Percentiles rank a stretch among this genome's conserved stretches.
These are phyloP conservation scores for Periconia sp. DNA, from an alignment of 2,329 filamentous ascomycete species.

Conservation along the genomic window DNA sequence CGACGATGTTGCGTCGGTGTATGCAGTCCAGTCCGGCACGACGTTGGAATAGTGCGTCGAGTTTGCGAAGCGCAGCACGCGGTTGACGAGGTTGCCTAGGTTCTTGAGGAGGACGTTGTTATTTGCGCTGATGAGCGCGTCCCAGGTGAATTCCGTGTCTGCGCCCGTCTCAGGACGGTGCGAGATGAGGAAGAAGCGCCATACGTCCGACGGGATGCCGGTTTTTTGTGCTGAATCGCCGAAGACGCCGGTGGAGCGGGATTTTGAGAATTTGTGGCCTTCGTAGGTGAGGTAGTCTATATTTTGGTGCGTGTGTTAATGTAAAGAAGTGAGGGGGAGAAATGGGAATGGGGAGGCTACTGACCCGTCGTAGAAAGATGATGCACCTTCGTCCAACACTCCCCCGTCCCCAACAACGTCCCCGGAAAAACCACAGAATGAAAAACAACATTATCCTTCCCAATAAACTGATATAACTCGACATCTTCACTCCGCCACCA, in stretches of 20 bases:
- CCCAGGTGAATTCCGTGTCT: constrained; percentile 87
- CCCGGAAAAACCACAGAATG: constrained; percentile 85
- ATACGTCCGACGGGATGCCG: constrained; percentile 76
- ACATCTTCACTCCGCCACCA: constrained; percentile 90
- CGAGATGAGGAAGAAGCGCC: constrained; percentile 82
- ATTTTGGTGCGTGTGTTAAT: not conserved
- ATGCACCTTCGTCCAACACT: constrained; percentile 82
- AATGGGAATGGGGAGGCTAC: too few relatives aligned
- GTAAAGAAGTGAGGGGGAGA: too few relatives aligned
- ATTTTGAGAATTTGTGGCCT: constrained; percentile 84
- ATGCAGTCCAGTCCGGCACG: constrained; percentile 63
- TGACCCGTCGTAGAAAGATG: constrained; percentile 71
- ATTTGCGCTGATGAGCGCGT: constrained; percentile 73
- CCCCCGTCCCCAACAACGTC: constrained; percentile 74
- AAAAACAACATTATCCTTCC: constrained; percentile 80
- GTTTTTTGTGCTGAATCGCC: constrained; percentile 82
- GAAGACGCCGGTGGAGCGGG: constrained; percentile 80
- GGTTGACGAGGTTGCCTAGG: constrained; percentile 56
- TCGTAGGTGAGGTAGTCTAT: constrained; percentile 55
- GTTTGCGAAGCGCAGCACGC: constrained; percentile 65
- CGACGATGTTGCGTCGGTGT: constrained; percentile 34
- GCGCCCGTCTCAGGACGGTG: constrained; percentile 75
- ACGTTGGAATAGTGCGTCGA: constrained; percentile 59
- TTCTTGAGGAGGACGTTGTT: constrained; percentile 77
- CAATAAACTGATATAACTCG: constrained; percentile 84